Evolutionary conservation across 2,329 filamentous ascomycete species (phyloP).

Genomic region (Penicillium capsulatum): DNA sequence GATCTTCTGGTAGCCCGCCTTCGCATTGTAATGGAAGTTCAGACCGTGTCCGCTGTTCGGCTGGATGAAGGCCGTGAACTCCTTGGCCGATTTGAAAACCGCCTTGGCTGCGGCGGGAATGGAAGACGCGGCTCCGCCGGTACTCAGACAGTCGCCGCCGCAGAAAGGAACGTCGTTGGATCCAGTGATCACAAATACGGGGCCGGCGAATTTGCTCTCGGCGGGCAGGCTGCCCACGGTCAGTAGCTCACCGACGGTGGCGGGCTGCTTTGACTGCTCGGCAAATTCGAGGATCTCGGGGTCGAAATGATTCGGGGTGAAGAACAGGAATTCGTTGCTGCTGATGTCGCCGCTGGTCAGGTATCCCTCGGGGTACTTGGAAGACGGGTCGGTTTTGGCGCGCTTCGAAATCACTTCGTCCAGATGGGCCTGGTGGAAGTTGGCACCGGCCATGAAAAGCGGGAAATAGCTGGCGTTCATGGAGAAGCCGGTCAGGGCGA

Average conservation of each 20-base stretch:
- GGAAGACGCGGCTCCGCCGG: conserved; percentile 15
- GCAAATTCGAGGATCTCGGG: conserved; percentile 9
- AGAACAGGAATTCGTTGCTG: conserved; percentile 14
- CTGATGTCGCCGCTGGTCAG: background rate
- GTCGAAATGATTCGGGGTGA: conserved; percentile 14
- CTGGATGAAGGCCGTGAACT: conserved; percentile 24
- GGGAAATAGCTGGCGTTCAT: conserved; percentile 21
- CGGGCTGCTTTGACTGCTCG: conserved; percentile 25
- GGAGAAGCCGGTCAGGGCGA: conserved; percentile 40
- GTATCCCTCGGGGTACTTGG: conserved; percentile 21
- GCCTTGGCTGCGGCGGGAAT: conserved; percentile 13
- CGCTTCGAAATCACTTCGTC: conserved; percentile 3
- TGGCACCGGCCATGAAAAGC: conserved; percentile 18
- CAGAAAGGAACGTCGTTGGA: conserved; percentile 23
- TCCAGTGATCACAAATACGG: conserved; percentile 26
- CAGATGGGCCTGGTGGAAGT: conserved; percentile 17
- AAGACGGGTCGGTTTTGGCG: conserved; percentile 9
- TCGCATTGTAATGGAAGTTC: conserved; percentile 29
- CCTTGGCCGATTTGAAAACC: conserved; percentile 17
- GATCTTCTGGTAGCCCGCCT: conserved; percentile 21
- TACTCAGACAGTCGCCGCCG: conserved; percentile 24
- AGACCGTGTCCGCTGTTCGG: conserved; percentile 27
- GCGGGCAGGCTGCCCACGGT: conserved; percentile 12
- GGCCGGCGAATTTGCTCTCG: conserved; percentile 17
- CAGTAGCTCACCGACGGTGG: conserved; percentile 26